Base-by-base conservation (phyloP, 805 yeast genomes). In the Yamadazyma scolyti region DNA sequence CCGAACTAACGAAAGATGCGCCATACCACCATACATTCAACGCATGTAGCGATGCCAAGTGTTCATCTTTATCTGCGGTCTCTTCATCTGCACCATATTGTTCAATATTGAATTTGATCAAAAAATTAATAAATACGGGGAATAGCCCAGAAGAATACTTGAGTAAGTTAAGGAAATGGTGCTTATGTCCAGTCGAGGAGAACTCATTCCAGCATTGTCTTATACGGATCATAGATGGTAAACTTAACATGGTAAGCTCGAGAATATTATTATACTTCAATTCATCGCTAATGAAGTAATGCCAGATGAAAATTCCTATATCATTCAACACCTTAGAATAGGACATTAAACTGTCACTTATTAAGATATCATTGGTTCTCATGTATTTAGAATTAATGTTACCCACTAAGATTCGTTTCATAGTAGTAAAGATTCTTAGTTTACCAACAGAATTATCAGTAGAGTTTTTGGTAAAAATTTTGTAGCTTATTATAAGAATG, bases 341-440 rank as follows among this genome's bases (percentile, higher is more conserved):
- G 0, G 96, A 87, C 0, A 94, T 82, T 27, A 93, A 62, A 4
- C 88, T 77, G 60, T 90, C 98, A 6, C 95, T 77, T 9, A 89
- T 53, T 27, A 93, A 56, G 22, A 90, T 83, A 51, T 90, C 97
- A 33, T 84, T 82, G 11, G 83, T 74, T 46, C 95, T 64, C 52
- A 73, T 57, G 10, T 71, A 69, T 10, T 56, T 45, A 8, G 63
- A 56, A 46, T 82, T 81, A 19, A 86, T 76, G 2, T 68, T 65
- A 2, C 95, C 95, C 2, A 50, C 30, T 4, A 71, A 30, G 4
- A 84, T 62, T 30, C 95, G 61, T 30, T 58, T 59, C 23, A 78
- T 41, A 0, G 85, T 73, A 13, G 67, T 48, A 25, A 61, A 50
- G 12, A 79, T 54, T 23, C 86, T 52, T 30, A 42, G 38, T 34